Percentiles rank a stretch among this genome's conserved stretches.
Conservation (phyloP, 139 green algal genomes). For the Edaphochlamys debaryana region DNA sequence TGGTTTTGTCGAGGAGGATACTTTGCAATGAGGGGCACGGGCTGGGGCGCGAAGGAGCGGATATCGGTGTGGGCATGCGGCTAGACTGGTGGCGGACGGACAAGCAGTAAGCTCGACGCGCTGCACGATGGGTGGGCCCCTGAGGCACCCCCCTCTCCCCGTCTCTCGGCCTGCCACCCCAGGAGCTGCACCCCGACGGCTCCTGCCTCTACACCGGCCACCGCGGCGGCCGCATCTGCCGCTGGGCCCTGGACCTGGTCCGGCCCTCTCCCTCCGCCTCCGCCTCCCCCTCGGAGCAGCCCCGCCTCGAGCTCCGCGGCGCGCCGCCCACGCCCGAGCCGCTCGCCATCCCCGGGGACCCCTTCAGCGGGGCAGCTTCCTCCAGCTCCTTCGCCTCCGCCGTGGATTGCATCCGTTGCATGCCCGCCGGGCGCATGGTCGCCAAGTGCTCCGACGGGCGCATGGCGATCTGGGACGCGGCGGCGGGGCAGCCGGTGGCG, state of each 20-base stretch:
- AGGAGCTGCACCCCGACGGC: constrained; percentile 31
- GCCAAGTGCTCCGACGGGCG: constrained; percentile 68
- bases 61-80: too few species aligned
- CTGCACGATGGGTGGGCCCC: too few species aligned
- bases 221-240: constrained; percentile 23
- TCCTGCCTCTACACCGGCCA: constrained; percentile 22
- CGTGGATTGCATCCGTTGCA: constrained; percentile 24
- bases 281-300: neutral
- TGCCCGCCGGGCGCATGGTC: constrained; percentile 44
- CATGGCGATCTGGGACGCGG: constrained; percentile 62
- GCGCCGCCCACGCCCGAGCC: neutral
- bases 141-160: neutral
- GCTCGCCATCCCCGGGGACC: neutral
- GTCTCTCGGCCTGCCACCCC: neutral
- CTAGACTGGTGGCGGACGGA: too few species aligned
- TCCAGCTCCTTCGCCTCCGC: neutral
- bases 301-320: neutral
- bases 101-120: too few species aligned
- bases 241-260: constrained; percentile 16
- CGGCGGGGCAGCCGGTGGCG: neutral
- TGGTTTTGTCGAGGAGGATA: too few species aligned
- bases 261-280: neutral
- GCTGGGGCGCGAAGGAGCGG: too few species aligned
- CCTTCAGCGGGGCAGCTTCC: neutral
- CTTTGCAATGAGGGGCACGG: too few species aligned